These are phyloP conservation scores for Saccharomycopsis olivae DNA, from an alignment of 805 yeast genomes.

Conservation along the genomic window DNA sequence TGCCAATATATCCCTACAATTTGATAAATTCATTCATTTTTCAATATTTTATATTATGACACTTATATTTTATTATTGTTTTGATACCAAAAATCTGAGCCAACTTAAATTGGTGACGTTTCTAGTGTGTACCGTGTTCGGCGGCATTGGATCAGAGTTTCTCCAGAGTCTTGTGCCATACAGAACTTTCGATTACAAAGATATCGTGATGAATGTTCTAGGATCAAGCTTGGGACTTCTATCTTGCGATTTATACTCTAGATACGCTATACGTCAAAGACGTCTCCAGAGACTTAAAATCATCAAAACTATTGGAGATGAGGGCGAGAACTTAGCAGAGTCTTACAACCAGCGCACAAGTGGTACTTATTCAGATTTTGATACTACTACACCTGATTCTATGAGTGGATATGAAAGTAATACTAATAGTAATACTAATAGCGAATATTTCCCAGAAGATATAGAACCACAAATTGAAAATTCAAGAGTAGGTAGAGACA, in stretches of 20 bases:
- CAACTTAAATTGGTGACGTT: conserved; percentile 14
- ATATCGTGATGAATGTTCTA: conserved; percentile 13
- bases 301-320: conserved; percentile 17
- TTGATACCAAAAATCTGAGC: conserved; percentile 11
- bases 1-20: conserved; percentile 12
- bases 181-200: conserved; percentile 16
- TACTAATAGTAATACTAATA: conserved; percentile 1
- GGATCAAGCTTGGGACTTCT: conserved; percentile 13
- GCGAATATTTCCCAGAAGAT: conserved; percentile 12
- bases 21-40: conserved; percentile 18
- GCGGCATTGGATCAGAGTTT: conserved; percentile 18
- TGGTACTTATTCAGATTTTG: conserved; percentile 1
- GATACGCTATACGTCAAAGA: conserved; percentile 10
- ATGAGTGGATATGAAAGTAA: not conserved
- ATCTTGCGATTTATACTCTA: conserved; percentile 8
- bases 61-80: conserved; percentile 13
- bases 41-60: conserved; percentile 15
- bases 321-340: conserved; percentile 16
- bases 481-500: conserved; percentile 1
- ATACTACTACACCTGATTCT: not conserved
- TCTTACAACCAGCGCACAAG: conserved; percentile 7
- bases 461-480: conserved; percentile 2
- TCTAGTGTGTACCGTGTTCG: conserved; percentile 8
- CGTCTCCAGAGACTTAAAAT: conserved; percentile 11
- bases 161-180: conserved; percentile 16